Percentiles rank a stretch among this genome's conserved stretches.
Conservation (phyloP, 257 asterid species). For the Rhazya stricta region DNA sequence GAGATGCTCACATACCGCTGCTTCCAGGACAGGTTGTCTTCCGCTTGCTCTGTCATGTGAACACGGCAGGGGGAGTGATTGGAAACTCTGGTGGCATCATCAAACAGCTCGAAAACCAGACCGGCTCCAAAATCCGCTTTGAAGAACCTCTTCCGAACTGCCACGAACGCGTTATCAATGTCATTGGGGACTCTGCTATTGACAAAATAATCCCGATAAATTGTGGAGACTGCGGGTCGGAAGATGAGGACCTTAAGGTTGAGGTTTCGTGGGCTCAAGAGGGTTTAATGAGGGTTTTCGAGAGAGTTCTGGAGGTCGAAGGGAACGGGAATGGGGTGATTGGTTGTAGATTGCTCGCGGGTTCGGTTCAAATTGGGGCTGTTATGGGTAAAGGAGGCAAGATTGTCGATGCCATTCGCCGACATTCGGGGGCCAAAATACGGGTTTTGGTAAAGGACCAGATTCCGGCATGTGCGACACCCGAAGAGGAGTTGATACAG, state of each 20-base stretch:
- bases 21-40: conserved; percentile 28
- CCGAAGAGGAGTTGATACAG: conserved; percentile 55
- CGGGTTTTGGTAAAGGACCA: conserved; percentile 42
- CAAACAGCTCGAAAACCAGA: conserved; percentile 37
- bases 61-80: conserved; percentile 49
- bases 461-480: conserved; percentile 41
- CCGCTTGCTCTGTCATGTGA: conserved; percentile 51
- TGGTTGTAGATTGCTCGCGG: conserved; percentile 46
- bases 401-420: conserved; percentile 35
- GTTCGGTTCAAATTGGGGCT: conserved; percentile 37
- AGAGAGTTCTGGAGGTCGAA: conserved; percentile 54
- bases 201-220: conserved; percentile 26
- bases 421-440: conserved; percentile 43
- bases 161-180: conserved; percentile 51
- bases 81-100: conserved; percentile 42
- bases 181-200: conserved; percentile 35
- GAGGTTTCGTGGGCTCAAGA: conserved; percentile 49
- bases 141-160: conserved; percentile 38
- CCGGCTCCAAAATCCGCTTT: conserved; percentile 39
- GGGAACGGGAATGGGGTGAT: conserved; percentile 23
- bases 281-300: conserved; percentile 52
- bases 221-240: not conserved
- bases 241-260: conserved; percentile 21
- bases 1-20: conserved; percentile 2
- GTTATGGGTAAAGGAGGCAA: conserved; percentile 52